Base-by-base conservation (phyloP, 2,329 filamentous ascomycete species). In the Sordariomycetes sp. region DNA sequence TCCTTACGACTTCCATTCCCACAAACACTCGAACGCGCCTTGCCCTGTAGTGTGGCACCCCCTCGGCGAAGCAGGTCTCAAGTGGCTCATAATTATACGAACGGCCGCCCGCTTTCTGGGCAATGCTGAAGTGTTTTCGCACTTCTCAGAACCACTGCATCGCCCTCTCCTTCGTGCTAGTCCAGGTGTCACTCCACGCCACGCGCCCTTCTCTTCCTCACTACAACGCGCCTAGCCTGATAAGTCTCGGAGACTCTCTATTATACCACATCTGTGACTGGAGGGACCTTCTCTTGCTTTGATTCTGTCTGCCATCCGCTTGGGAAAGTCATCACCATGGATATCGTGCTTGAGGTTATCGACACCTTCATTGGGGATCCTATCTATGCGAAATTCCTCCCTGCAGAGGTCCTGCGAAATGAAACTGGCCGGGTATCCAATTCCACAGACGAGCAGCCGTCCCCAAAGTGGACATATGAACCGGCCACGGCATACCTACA, bases 331-430 rank as follows among this genome's bases (percentile, higher is more conserved):
- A 60, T 62, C 75, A 77, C 70, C 72, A 97, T 97, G 93, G 93
- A 97, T 79, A 84, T 97, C 74, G 84, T 94, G 53, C 87, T 97
- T 64, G 92, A 97, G 74, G 66, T 92, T 60, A 81, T 83, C 73
- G 93, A 97, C 74, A 89, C 86, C 65, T 90, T 87, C 67, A 67
- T 92, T 62, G 87, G 88, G 72, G 93, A 97, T 74, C 82, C 86
- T 64, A 65, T 88, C 60, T 97, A 95, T 70, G 86, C 91, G 55
- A 78, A 75, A 40, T 64, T 88, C 6, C 76, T 89, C n/a, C 91
- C 92, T 8, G 75, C 76, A 53, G 76, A 73, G 34, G 73, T 77
- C 14, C 75, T 77, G 32, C 78, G 77, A 20, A 80, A 80, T 67
- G 78, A 81, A 68, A 74, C 76, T 62, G 69, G 80, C 55, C 72